These are phyloP conservation scores for Nematodospora anomalae DNA, from an alignment of 1,139 yeast species.

Conservation along the genomic window DNA sequence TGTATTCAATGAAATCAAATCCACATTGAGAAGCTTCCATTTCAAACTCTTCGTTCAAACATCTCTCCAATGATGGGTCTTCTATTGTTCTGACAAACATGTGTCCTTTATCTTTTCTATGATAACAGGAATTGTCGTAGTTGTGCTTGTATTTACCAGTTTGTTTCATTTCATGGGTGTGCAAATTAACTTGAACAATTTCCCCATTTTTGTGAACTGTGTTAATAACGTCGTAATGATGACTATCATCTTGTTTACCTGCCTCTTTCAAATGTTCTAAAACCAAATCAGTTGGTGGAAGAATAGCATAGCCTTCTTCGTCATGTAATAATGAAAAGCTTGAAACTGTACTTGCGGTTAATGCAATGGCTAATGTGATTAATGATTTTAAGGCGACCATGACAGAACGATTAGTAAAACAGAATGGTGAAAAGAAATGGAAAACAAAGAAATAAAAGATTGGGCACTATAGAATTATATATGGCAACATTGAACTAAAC, in stretches of 20 bases:
- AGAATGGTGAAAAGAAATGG: background rate
- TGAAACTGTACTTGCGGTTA: slow-evolving; percentile 8
- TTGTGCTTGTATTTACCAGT: slow-evolving; percentile 16
- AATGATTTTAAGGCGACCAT: slow-evolving; percentile 17
- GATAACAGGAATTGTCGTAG: slow-evolving; percentile 16
- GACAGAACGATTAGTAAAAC: slow-evolving; percentile 2
- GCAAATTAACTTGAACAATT: slow-evolving; percentile 16
- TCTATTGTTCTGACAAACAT: slow-evolving; percentile 16
- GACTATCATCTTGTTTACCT: slow-evolving; percentile 10
- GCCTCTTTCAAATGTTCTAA: slow-evolving; percentile 13
- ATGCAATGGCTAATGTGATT: slow-evolving; percentile 12
- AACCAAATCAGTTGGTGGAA: slow-evolving; percentile 19
- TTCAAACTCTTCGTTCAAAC: slow-evolving; percentile 16
- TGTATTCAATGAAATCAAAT: slow-evolving; percentile 16
- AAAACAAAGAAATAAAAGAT: too few relatives aligned
- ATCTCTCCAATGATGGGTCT: slow-evolving; percentile 11
- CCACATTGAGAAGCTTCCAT: slow-evolving; percentile 17
- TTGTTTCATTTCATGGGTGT: slow-evolving; percentile 14
- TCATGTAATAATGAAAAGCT: slow-evolving; percentile 15
- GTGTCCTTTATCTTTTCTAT: slow-evolving; percentile 10
- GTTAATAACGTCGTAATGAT: slow-evolving; percentile 16
- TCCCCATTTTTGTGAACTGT: slow-evolving; percentile 17
- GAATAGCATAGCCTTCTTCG: slow-evolving; percentile 15
- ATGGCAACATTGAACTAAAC: too few relatives aligned
- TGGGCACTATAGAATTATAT: too few relatives aligned